Conservation (phyloP, 805 yeast species). For the Candida dajiaensis region DNA sequence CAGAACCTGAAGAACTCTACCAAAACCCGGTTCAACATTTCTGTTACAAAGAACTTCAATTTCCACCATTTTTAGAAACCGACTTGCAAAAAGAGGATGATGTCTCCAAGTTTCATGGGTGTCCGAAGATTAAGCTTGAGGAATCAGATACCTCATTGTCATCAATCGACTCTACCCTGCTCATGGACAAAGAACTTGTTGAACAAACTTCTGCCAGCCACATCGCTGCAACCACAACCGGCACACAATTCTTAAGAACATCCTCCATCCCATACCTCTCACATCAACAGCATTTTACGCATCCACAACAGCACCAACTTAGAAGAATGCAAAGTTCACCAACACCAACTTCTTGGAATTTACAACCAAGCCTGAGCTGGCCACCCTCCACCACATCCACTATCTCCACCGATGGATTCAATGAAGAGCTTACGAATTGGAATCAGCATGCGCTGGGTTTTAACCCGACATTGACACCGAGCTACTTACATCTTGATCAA, state of each 20-base stretch:
- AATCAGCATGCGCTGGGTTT: conserved; percentile 5
- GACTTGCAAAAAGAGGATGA: neutral
- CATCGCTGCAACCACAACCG: neutral
- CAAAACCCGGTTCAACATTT: neutral
- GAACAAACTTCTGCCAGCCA: neutral
- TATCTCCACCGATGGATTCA: conserved; percentile 11
- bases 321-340: conserved; percentile 7
- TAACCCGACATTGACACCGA: conserved; percentile 11
- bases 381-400: conserved; percentile 2
- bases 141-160: neutral
- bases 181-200: neutral
- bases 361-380: neutral
- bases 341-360: conserved; percentile 1
- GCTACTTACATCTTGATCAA: conserved; percentile 15
- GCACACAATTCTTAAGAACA: neutral
- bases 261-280: neutral
- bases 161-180: neutral
- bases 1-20: neutral
- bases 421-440: conserved; percentile 18
- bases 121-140: neutral
- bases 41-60: neutral
- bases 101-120: neutral
- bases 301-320: neutral
- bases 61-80: neutral
- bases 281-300: neutral